A percentile compares a stretch with the other conserved stretches of the same genome.
phyloP scores from a whole-genome alignment of 805 yeast species.

The Kluyveromyces dobzhanskii region DNA sequence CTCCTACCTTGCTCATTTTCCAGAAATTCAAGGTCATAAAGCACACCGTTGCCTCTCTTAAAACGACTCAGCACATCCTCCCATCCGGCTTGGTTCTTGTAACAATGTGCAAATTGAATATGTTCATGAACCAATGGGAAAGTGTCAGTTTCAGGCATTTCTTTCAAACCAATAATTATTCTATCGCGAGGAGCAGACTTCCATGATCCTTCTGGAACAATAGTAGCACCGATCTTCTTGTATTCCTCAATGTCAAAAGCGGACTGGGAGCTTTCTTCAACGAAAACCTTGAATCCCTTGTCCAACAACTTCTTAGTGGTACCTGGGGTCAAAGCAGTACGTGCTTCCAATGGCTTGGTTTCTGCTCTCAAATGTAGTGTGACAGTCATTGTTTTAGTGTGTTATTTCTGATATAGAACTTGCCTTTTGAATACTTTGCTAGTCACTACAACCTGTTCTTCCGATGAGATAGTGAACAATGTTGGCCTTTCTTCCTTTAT shows the following conservation, averaged over 20 bases:
- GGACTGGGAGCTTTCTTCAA: slow-evolving; percentile 81
- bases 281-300: slow-evolving; percentile 82
- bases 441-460: too few relatives aligned
- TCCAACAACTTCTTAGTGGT: slow-evolving; percentile 76
- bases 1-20: slow-evolving; percentile 94
- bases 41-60: slow-evolving; percentile 82
- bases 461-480: too few relatives aligned
- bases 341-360: slow-evolving; percentile 92
- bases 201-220: slow-evolving; percentile 95
- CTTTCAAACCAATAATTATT: slow-evolving; percentile 88
- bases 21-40: slow-evolving; percentile 91
- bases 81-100: slow-evolving; percentile 98
- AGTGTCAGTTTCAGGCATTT: slow-evolving; percentile 78
- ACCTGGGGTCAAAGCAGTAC: slow-evolving; percentile 93
- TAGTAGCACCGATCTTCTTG: slow-evolving; percentile 67
- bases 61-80: slow-evolving; percentile 79
- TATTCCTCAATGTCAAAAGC: slow-evolving; percentile 74
- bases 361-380: slow-evolving; percentile 91
- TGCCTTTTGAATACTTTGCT: too few relatives aligned
- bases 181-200: slow-evolving; percentile 81
- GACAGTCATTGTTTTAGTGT: slow-evolving; percentile 34
- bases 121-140: slow-evolving; percentile 95
- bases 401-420: too few relatives aligned
- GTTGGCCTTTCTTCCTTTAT: too few relatives aligned
- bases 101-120: slow-evolving; percentile 98